Conservation (phyloP, 1,139 yeast species). For the Hyphopichia fennica region DNA sequence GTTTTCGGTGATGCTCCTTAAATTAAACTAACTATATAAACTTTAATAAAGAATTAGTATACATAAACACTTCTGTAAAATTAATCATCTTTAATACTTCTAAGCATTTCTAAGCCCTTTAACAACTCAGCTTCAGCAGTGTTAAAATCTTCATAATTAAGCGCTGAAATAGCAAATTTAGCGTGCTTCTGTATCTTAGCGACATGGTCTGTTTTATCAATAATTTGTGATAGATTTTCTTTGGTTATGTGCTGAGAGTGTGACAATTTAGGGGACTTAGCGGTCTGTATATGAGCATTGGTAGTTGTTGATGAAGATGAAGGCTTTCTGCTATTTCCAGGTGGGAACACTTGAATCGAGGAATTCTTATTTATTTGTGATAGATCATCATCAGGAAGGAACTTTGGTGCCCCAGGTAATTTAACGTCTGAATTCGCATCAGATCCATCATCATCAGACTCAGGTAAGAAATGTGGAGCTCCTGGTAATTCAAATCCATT, state of each 20-base stretch:
- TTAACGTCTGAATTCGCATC: slow-evolving; percentile 21
- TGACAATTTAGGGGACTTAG: background rate
- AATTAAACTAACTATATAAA: too few relatives aligned
- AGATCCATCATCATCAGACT: slow-evolving; percentile 13
- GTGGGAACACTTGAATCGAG: slow-evolving; percentile 38
- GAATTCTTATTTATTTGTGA: slow-evolving; percentile 39
- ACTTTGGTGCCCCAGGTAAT: slow-evolving; percentile 46
- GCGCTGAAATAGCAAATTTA: slow-evolving; percentile 88
- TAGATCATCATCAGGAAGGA: slow-evolving; percentile 42
- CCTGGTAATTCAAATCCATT: slow-evolving; percentile 22
- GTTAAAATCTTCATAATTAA: slow-evolving; percentile 81
- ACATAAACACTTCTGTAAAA: too few relatives aligned
- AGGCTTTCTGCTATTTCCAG: slow-evolving; percentile 13
- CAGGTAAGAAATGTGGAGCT: slow-evolving; percentile 35
- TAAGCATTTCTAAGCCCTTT: slow-evolving; percentile 55
- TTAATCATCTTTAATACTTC: slow-evolving; percentile 13
- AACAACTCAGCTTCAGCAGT: slow-evolving; percentile 81
- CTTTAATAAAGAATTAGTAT: too few relatives aligned
- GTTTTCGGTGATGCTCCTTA: background rate
- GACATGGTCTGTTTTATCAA: slow-evolving; percentile 61
- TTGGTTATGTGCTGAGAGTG: slow-evolving; percentile 29
- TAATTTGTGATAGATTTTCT: slow-evolving; percentile 48
- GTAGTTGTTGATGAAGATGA: background rate
- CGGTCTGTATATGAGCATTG: background rate
- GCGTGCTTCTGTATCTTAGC: slow-evolving; percentile 81